A percentile compares a stretch with the other conserved stretches of the same genome.
Conservation (phyloP, 139 green algal species). For the Edaphochlamys debaryana region DNA sequence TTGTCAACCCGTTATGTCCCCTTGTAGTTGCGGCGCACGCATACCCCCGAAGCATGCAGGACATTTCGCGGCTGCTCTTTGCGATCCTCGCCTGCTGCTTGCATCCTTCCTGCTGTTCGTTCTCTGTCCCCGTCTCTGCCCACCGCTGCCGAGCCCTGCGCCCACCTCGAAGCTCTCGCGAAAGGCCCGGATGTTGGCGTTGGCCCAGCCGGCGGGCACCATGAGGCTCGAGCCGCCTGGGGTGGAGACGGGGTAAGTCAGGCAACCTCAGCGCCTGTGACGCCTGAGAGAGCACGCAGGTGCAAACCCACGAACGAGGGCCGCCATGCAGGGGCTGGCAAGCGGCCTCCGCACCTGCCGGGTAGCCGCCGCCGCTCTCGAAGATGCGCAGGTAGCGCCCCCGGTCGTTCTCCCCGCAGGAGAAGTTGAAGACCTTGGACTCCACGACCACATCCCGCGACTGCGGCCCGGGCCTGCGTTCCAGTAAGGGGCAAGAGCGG, state of each 20-base stretch:
- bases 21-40: too few relatives aligned
- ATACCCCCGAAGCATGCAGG: too few relatives aligned
- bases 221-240: slow-evolving; percentile 50
- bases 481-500: too few relatives aligned
- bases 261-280: background rate
- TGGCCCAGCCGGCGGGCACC: slow-evolving; percentile 42
- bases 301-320: too few relatives aligned
- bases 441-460: slow-evolving; percentile 49
- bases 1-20: too few relatives aligned
- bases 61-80: too few relatives aligned
- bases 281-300: too few relatives aligned
- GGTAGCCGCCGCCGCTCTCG: slow-evolving; percentile 49
- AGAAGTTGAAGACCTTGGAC: slow-evolving; percentile 58
- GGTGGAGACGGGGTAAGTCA: background rate
- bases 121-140: too few relatives aligned
- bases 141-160: too few relatives aligned
- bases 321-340: too few relatives aligned
- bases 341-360: slow-evolving; percentile 3
- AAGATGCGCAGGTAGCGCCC: slow-evolving; percentile 52
- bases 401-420: slow-evolving; percentile 26
- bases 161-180: slow-evolving; percentile 40
- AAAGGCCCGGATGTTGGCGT: slow-evolving; percentile 27
- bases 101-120: too few relatives aligned
- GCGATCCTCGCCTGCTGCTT: too few relatives aligned
- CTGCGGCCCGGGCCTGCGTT: slow-evolving; percentile 14